phyloP scores from a whole-genome alignment of 495 filamentous ascomycete species.

The Terfezia claveryi region DNA sequence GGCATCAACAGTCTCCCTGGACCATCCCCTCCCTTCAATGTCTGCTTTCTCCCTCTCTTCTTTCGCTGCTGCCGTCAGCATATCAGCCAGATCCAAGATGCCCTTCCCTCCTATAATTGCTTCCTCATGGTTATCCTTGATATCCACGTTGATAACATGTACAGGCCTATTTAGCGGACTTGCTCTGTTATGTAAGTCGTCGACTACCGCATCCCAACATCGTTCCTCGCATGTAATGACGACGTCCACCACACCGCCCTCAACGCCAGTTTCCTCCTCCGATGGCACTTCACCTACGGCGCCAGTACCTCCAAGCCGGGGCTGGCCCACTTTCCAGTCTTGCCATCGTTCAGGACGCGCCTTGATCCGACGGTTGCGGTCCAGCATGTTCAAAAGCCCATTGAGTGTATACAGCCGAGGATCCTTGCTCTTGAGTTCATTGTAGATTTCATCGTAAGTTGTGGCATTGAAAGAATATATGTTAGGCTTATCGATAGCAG shows the following conservation, averaged over 20 bases:
- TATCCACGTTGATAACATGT: constrained; percentile 94
- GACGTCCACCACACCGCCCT: constrained; percentile 78
- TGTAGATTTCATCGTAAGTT: constrained; percentile 79
- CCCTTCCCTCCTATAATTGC: constrained; percentile 74
- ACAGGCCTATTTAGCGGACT: constrained; percentile 70
- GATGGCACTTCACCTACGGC: constrained; percentile 20
- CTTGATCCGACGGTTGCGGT: constrained; percentile 76
- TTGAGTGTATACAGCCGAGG: constrained; percentile 74
- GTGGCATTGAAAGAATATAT: constrained; percentile 93
- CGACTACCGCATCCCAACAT: constrained; percentile 96
- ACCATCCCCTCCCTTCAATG: constrained; percentile 35
- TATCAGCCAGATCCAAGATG: constrained; percentile 77
- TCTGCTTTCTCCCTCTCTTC: constrained; percentile 51
- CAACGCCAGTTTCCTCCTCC: constrained; percentile 38
- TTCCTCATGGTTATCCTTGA: constrained; percentile 96
- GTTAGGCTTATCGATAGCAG: constrained; percentile 77
- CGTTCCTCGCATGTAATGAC: constrained; percentile 96
- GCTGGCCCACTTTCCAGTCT: constrained; percentile 79
- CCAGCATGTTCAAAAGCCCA: constrained; percentile 85
- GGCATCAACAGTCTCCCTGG: constrained; percentile 67
- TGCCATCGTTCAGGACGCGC: constrained; percentile 95
- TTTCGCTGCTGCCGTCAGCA: constrained; percentile 57
- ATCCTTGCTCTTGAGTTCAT: constrained; percentile 68
- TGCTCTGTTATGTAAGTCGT: constrained; percentile 72
- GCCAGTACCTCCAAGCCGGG: constrained; percentile 37